Percentiles rank a stretch among this genome's conserved stretches.
Conservation (phyloP, 2,329 filamentous ascomycete species). For the Alternaria gansuensis region DNA sequence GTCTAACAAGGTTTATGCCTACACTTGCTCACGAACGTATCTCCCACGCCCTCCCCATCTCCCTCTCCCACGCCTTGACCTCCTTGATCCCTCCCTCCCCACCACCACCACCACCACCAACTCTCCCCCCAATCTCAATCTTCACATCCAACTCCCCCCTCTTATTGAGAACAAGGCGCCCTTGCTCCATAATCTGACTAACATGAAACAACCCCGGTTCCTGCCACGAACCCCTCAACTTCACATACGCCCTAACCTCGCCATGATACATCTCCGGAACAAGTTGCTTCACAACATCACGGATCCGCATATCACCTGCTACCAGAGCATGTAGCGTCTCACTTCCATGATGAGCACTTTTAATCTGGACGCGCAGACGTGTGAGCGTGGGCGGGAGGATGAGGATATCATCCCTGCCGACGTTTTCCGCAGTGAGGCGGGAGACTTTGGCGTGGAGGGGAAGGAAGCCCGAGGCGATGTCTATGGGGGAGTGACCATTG, state of each 20-base stretch:
- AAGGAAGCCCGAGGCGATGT: neutral
- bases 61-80: slow-evolving; percentile 21
- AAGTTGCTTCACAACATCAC: slow-evolving; percentile 24
- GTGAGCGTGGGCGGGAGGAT: slow-evolving; percentile 19
- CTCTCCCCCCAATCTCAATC: slow-evolving; percentile 12
- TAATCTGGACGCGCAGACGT: slow-evolving; percentile 13
- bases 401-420: slow-evolving; percentile 7
- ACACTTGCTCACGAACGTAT: slow-evolving; percentile 4
- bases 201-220: slow-evolving; percentile 14
- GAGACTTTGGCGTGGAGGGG: neutral
- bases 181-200: slow-evolving; percentile 16
- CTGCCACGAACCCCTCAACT: slow-evolving; percentile 23
- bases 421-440: neutral
- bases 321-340: slow-evolving; percentile 17
- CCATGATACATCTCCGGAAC: slow-evolving; percentile 4
- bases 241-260: slow-evolving; percentile 12
- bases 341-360: neutral
- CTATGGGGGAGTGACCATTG: neutral
- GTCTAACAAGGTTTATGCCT: neutral
- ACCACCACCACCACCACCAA: neutral
- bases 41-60: slow-evolving; percentile 19
- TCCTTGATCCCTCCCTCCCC: neutral
- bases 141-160: slow-evolving; percentile 19
- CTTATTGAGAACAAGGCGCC: slow-evolving; percentile 10
- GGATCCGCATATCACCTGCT: slow-evolving; percentile 23